Base-by-base conservation (phyloP, 257 asterid species). In the Osmanthus fragrans region DNA sequence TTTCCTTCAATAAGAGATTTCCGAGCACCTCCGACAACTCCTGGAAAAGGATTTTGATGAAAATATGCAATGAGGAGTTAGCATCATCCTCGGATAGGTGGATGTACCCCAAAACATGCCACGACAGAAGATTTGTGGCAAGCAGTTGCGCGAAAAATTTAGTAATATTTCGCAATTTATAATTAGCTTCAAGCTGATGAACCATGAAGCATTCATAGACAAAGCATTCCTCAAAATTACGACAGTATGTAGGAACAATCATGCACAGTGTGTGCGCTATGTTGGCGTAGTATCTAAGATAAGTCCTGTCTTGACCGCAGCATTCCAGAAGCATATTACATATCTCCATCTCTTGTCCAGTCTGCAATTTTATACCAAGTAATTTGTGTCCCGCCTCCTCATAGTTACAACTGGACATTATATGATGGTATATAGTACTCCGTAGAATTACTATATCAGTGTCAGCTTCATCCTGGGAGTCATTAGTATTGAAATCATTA, bases 141-240 rank as follows among this genome's bases (percentile, higher is more conserved):
- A 76, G 71, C 30, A 81, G 47, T 63, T 72, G 84, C 5, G 67
- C 75, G 7, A 65, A 81, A 39, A 81, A 64, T 16, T 76, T 76
- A 23, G 78, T 74, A 54, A 64, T 73, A 71, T 76, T 80, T 36
- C 32, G 69, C 60, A 70, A 32, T 33, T 60, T 80, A 34, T 29
- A 4, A 49, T 16, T 19, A 30, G 73, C 76, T 65, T 51, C 78
- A 15, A 76, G 71, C 37, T 29, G 65, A 8, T 81, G 78, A 18
- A 81, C 32, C 40, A 47, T 27, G 60, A 76, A 77, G 36, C 70
- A 76, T 0, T 73, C 69, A 10, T 39, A 56, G 69, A 71, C 72
- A 45, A 77, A 77, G 3, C 73, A 51, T 51, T 51, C 25, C 75
- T 47, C 78, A 5, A 80, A 65, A 11, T 65, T 65, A 25, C 37